Conservation (phyloP, 139 green algal genomes). For the Tetradesmus obliquus region DNA sequence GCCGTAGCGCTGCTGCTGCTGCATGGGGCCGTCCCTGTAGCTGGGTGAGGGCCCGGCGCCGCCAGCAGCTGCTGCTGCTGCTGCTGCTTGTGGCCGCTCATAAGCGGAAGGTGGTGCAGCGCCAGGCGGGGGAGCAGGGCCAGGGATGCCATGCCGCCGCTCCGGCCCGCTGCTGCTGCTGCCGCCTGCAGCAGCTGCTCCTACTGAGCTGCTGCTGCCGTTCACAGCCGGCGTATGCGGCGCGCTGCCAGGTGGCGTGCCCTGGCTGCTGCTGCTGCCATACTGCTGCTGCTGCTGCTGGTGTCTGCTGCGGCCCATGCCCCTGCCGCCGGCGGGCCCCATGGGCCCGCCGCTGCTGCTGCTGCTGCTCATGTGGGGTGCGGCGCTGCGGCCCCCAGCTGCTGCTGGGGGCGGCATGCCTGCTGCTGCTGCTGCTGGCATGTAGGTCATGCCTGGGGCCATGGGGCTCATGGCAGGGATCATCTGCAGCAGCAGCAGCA, state of each 20-base stretch:
- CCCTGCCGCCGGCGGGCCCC: background rate
- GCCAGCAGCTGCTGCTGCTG: background rate
- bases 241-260: background rate
- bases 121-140: conserved; percentile 19
- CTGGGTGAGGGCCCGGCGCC: background rate
- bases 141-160: background rate
- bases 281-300: background rate
- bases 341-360: background rate
- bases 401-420: conserved; percentile 16
- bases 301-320: background rate
- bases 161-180: conserved; percentile 12
- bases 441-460: conserved; percentile 36
- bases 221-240: background rate
- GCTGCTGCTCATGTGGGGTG: conserved; percentile 15
- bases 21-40: background rate
- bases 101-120: conserved; percentile 25
- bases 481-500: conserved; percentile 30
- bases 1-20: background rate
- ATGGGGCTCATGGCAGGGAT: conserved; percentile 36
- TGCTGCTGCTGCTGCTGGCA: conserved; percentile 19
- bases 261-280: conserved; percentile 17
- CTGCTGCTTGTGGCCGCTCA: background rate
- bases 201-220: background rate
- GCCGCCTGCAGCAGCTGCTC: background rate
- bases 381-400: background rate